A percentile compares a stretch with the other conserved stretches of the same genome.
Evolutionary conservation across 805 yeast species (phyloP).

Genomic region (Phaffomyces thermotolerans): DNA sequence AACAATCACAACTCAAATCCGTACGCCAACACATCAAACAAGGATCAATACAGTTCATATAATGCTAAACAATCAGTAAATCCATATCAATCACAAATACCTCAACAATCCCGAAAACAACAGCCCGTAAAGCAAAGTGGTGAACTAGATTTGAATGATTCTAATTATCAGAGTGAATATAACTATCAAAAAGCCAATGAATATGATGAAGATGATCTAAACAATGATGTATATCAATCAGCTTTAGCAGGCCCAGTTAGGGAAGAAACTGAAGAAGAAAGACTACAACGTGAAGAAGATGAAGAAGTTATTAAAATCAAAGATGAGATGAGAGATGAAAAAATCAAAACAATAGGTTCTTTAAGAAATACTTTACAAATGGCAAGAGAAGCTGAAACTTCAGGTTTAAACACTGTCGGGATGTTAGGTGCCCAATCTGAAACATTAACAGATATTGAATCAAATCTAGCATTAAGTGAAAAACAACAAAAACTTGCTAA

Average conservation of each 20-base stretch:
- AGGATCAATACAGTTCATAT: neutral
- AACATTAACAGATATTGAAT: slow-evolving; percentile 71
- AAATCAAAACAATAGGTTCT: slow-evolving; percentile 79
- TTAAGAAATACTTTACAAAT: slow-evolving; percentile 75
- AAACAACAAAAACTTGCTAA: slow-evolving; percentile 80
- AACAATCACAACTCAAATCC: slow-evolving; percentile 8
- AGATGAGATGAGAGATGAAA: slow-evolving; percentile 73
- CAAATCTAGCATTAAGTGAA: slow-evolving; percentile 65
- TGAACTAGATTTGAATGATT: slow-evolving; percentile 1
- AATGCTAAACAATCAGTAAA: neutral
- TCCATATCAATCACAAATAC: neutral
- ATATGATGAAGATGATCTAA: slow-evolving; percentile 7
- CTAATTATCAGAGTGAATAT: slow-evolving; percentile 8
- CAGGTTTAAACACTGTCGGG: slow-evolving; percentile 79
- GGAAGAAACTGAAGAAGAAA: slow-evolving; percentile 22
- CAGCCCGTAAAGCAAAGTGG: neutral
- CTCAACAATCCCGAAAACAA: slow-evolving; percentile 2
- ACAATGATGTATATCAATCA: slow-evolving; percentile 16
- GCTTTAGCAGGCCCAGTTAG: slow-evolving; percentile 20
- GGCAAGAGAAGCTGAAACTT: slow-evolving; percentile 65
- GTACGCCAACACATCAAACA: slow-evolving; percentile 5
- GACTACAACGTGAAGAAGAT: slow-evolving; percentile 53
- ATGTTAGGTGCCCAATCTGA: slow-evolving; percentile 93
- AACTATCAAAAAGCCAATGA: slow-evolving; percentile 4
- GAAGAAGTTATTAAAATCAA: slow-evolving; percentile 85